phyloP scores from a whole-genome alignment of 371 early-diverging fungal genomes.

The Mucor indicus region DNA sequence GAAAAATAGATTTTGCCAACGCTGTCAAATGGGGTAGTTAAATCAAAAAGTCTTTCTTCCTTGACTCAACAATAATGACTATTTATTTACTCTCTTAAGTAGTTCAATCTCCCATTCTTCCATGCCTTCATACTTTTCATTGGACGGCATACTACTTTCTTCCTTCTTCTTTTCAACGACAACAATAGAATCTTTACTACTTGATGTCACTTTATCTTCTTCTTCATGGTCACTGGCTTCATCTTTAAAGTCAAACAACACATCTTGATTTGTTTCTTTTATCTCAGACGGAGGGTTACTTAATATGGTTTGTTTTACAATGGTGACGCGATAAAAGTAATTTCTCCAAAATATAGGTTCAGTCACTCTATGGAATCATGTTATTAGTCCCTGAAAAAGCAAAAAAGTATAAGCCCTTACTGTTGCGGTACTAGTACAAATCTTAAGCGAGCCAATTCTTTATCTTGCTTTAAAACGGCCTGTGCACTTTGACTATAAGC shows the following conservation, averaged over 20 bases:
- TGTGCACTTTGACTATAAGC: conserved; percentile 57
- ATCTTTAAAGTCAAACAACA: conserved; percentile 33
- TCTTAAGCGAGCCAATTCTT: conserved; percentile 56
- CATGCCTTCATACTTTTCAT: conserved; percentile 31
- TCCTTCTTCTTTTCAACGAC: conserved; percentile 1
- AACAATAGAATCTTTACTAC: conserved; percentile 1
- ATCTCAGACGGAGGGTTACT: conserved; percentile 10
- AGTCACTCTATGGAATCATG: conserved; percentile 39
- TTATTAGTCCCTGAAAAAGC: background rate
- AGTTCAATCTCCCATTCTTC: conserved; percentile 45
- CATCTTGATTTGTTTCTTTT: conserved; percentile 10
- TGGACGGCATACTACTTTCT: background rate
- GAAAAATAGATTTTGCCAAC: no score
- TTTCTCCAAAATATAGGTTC: conserved; percentile 71
- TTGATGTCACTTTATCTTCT: conserved; percentile 1
- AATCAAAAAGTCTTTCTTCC: no score
- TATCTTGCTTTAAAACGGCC: conserved; percentile 60
- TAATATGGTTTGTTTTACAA: conserved; percentile 54
- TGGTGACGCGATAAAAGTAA: conserved; percentile 74
- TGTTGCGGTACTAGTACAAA: conserved; percentile 66
- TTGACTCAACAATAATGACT: no score
- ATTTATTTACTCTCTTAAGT: no score
- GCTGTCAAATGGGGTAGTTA: no score
- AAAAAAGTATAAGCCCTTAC: conserved; percentile 27
- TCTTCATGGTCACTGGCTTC: conserved; percentile 17